Percentiles rank a stretch among this genome's conserved stretches.
Conservation (phyloP, 73 alveolate species). For the Uronychia binucleata region DNA sequence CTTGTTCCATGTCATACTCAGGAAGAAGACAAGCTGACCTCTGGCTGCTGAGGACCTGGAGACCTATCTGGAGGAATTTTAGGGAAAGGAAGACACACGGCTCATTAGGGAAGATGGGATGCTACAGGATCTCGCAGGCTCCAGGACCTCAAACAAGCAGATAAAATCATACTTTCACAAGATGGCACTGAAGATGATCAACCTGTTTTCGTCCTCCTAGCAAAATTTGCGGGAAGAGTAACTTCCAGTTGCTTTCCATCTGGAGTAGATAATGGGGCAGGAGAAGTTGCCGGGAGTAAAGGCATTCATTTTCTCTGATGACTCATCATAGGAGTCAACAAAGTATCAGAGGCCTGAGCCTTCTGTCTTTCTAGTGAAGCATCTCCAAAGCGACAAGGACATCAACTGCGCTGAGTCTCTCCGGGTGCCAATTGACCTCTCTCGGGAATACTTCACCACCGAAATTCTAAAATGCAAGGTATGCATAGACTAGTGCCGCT, state of each 20-base stretch:
- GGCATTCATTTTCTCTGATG: too few species aligned
- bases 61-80: neutral
- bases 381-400: neutral
- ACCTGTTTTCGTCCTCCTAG: neutral
- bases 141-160: neutral
- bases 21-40: neutral
- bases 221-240: neutral
- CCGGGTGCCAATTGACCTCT: neutral
- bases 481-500: neutral
- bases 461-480: neutral
- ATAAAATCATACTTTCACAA: neutral
- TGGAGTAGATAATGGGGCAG: neutral
- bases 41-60: neutral
- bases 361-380: neutral
- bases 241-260: neutral
- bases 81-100: neutral
- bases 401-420: neutral
- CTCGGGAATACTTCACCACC: neutral
- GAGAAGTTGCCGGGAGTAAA: neutral
- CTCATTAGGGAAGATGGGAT: neutral
- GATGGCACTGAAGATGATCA: neutral
- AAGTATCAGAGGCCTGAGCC: neutral
- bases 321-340: too few species aligned
- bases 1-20: neutral
- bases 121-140: neutral